Percentiles rank a stretch among this genome's conserved stretches.
phyloP scores from a whole-genome alignment of 1,284 basidiomycete genomes.

The Malassezia obtusa region DNA sequence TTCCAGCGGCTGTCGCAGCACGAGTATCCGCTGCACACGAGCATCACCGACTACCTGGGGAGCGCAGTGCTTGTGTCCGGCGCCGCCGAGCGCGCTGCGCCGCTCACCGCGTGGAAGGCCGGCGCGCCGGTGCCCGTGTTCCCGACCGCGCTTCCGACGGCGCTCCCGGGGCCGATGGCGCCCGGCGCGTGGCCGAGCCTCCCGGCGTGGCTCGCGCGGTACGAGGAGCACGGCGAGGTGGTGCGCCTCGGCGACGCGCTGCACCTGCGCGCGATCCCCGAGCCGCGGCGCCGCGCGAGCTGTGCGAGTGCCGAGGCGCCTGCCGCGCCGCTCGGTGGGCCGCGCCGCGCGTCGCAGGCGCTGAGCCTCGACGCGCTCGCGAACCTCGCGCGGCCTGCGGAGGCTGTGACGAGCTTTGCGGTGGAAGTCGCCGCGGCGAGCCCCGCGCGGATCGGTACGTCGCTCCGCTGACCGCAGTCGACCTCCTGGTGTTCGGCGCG shows the following conservation, averaged over 20 bases:
- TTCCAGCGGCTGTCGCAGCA: conserved; percentile 17
- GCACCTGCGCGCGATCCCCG: not conserved
- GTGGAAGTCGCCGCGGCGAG: conserved; percentile 24
- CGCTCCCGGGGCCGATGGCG: not conserved
- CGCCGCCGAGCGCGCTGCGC: not conserved
- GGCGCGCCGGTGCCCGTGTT: not conserved
- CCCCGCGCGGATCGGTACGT: conserved; percentile 21
- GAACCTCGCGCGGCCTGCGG: not conserved
- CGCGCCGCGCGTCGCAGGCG: not conserved
- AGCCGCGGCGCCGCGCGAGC: not conserved
- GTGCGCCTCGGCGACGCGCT: not conserved
- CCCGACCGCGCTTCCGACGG: not conserved
- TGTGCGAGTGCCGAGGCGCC: not conserved
- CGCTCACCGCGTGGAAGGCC: not conserved
- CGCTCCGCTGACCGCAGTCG: conserved; percentile 17
- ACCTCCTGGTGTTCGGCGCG: conserved; percentile 42
- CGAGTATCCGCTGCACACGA: conserved; percentile 15
- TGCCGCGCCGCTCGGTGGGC: not conserved
- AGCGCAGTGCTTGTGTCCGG: conserved; percentile 7
- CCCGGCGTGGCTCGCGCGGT: not conserved
- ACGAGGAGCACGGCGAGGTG: not conserved
- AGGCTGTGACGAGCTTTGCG: not conserved
- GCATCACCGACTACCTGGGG: conserved; percentile 14
- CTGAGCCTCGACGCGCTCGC: not conserved
- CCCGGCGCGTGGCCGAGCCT: not conserved